Conservation (phyloP, 805 yeast species). For the Pichia rugopelliculosa region DNA sequence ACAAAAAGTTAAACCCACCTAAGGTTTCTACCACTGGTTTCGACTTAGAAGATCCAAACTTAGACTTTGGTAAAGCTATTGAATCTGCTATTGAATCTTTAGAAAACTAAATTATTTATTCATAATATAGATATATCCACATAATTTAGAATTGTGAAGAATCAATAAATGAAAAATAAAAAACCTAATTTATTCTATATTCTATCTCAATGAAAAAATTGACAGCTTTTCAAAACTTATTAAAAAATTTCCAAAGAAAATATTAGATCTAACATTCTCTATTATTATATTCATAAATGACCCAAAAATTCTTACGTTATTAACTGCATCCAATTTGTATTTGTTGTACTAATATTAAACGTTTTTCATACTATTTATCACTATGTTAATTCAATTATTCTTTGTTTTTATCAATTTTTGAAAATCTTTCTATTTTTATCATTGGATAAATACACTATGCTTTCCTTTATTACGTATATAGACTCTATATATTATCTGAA, state of each 20-base stretch:
- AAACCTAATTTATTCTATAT: background rate
- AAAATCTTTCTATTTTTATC: background rate
- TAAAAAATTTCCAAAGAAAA: background rate
- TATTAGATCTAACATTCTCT: background rate
- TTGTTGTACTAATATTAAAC: too few relatives aligned
- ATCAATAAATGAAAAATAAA: background rate
- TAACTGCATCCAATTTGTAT: too few relatives aligned
- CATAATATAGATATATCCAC: background rate
- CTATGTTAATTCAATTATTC: background rate
- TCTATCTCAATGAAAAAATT: background rate
- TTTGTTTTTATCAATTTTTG: background rate
- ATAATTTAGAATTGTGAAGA: background rate
- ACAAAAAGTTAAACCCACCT: constrained; percentile 53
- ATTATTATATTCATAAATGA: background rate
- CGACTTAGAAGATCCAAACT: constrained; percentile 82
- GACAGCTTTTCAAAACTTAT: background rate
- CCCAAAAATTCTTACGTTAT: too few relatives aligned
- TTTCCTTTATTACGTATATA: background rate
- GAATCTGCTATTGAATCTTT: constrained; percentile 49
- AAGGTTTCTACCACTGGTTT: constrained; percentile 40
- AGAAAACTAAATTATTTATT: constrained; percentile 1
- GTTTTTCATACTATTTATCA: background rate
- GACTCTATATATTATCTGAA: background rate
- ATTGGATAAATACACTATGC: background rate
- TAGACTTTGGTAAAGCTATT: constrained; percentile 71